Evolutionary conservation across 2,329 filamentous ascomycete genomes (phyloP).

Genomic region (Tolypocladium guangdongense): DNA sequence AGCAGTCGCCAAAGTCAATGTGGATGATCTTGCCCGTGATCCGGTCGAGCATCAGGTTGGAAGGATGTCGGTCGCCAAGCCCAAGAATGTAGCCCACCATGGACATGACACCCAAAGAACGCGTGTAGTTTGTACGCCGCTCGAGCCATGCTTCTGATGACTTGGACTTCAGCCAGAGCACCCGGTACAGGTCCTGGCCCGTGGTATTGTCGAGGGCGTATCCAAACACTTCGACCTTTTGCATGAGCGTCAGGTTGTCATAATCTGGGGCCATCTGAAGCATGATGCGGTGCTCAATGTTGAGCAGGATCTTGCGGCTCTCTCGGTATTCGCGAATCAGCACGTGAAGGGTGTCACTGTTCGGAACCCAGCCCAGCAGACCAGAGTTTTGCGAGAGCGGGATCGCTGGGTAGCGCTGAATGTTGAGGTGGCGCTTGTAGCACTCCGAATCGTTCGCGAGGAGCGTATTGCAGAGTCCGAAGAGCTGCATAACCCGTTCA

Average conservation of each 20-base stretch:
- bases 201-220: slow-evolving; percentile 99
- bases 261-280: slow-evolving; percentile 99
- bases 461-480: slow-evolving; percentile 93
- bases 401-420: slow-evolving; percentile 93
- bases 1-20: slow-evolving; percentile 98
- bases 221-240: slow-evolving; percentile 98
- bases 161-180: slow-evolving; percentile 98
- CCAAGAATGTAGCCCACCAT: slow-evolving; percentile 99
- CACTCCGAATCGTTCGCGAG: slow-evolving; percentile 89
- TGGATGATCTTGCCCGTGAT: slow-evolving; percentile 96
- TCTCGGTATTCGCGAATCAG: slow-evolving; percentile 96
- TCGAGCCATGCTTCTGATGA: slow-evolving; percentile 97
- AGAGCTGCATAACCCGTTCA: slow-evolving; percentile 98
- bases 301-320: slow-evolving; percentile 91
- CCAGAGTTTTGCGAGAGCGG: slow-evolving; percentile 94
- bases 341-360: slow-evolving; percentile 94
- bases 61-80: slow-evolving; percentile 91
- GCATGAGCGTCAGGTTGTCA: slow-evolving; percentile 97
- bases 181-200: slow-evolving; percentile 93
- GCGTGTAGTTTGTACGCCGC: slow-evolving; percentile 95
- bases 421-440: slow-evolving; percentile 93
- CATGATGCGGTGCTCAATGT: slow-evolving; percentile 99
- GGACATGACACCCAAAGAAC: slow-evolving; percentile 97
- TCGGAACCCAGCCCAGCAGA: slow-evolving; percentile 90
- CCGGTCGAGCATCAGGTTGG: slow-evolving; percentile 93